phyloP scores from a whole-genome alignment of 345 rosid genomes.

The Salix koriyanagi region DNA sequence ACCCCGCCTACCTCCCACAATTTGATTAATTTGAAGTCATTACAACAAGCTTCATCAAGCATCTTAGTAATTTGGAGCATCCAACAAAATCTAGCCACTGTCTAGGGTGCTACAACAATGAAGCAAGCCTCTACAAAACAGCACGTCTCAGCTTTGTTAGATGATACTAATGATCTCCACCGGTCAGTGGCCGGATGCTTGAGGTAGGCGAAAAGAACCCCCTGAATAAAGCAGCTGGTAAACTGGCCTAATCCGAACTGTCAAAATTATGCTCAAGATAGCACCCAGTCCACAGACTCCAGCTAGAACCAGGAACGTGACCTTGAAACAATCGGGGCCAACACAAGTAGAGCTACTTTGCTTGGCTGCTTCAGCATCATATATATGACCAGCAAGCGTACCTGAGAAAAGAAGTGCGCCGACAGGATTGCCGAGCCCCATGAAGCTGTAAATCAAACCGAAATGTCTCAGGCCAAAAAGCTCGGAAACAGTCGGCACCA shows the following conservation, averaged over 20 bases:
- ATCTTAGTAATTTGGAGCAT: neutral
- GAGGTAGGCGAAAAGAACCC: constrained; percentile 68
- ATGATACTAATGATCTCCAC: neutral
- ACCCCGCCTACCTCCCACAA: neutral
- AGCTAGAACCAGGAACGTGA: constrained; percentile 73
- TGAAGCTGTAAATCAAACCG: constrained; percentile 76
- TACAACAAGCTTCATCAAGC: neutral
- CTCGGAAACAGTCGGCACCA: constrained; percentile 84
- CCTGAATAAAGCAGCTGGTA: constrained; percentile 81
- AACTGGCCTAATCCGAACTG: constrained; percentile 74
- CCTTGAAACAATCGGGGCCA: constrained; percentile 76
- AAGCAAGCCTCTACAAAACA: neutral
- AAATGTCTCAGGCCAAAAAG: constrained; percentile 86
- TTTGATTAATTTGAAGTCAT: neutral
- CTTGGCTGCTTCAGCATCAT: constrained; percentile 78
- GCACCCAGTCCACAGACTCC: constrained; percentile 69
- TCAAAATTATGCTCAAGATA: constrained; percentile 57
- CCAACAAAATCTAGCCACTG: neutral
- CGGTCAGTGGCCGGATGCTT: constrained; percentile 35
- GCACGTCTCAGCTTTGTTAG: neutral
- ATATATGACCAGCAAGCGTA: constrained; percentile 68
- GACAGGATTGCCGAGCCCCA: constrained; percentile 74
- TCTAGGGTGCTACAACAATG: neutral
- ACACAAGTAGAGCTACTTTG: constrained; percentile 73
- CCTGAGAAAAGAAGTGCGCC: constrained; percentile 93